Evolutionary conservation across 805 yeast species (phyloP).

Genomic region (Saturnispora ahearnii): DNA sequence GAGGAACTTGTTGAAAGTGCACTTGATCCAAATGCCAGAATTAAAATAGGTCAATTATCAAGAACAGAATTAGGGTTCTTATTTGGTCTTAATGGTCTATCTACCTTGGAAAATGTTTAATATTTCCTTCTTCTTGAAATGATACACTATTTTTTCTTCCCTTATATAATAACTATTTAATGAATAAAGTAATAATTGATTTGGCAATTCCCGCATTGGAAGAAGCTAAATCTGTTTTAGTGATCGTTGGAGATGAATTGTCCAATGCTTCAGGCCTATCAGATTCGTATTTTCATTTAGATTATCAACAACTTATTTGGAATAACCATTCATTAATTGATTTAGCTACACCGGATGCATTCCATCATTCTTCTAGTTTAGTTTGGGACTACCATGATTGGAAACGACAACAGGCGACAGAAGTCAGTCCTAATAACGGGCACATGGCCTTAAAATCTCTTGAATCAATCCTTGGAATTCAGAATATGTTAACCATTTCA

Average conservation of each 20-base stretch:
- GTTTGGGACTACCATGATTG: constrained; percentile 87
- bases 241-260: neutral
- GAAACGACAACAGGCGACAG: constrained; percentile 54
- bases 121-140: no score
- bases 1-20: constrained; percentile 75
- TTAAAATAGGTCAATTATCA: constrained; percentile 53
- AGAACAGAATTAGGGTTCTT: constrained; percentile 64
- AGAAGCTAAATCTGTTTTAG: neutral
- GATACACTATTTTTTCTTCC: neutral
- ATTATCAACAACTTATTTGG: constrained; percentile 44
- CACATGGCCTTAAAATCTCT: neutral
- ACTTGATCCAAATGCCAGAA: constrained; percentile 67
- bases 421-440: constrained; percentile 42
- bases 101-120: constrained; percentile 16
- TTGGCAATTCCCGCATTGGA: neutral
- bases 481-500: neutral
- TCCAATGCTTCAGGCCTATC: neutral
- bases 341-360: constrained; percentile 88
- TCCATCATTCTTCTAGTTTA: constrained; percentile 68
- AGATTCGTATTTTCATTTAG: constrained; percentile 30
- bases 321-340: constrained; percentile 68
- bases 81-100: constrained; percentile 42
- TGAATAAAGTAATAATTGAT: neutral
- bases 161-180: neutral
- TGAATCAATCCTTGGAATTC: neutral